Evolutionary conservation across 805 yeast species (phyloP).

Genomic region (Yarrowia porcina): DNA sequence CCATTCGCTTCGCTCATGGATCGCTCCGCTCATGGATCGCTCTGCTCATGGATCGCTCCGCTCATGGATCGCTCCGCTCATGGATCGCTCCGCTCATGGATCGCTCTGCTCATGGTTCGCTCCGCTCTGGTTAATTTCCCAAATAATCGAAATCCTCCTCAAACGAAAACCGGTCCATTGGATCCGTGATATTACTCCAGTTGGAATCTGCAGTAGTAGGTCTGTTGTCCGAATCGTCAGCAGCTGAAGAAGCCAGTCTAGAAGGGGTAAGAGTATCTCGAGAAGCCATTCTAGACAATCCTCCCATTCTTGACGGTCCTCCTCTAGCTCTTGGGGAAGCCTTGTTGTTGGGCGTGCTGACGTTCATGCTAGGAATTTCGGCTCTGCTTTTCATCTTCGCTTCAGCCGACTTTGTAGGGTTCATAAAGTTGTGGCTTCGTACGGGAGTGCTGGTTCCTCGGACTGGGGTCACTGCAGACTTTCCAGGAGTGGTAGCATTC

Average conservation of each 20-base stretch:
- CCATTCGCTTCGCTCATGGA: too few relatives aligned
- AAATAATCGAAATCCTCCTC: constrained; percentile 3
- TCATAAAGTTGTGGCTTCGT: neutral
- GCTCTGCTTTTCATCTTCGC: neutral
- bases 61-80: too few relatives aligned
- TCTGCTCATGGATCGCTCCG: too few relatives aligned
- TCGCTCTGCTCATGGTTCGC: too few relatives aligned
- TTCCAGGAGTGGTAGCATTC: neutral
- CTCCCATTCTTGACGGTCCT: neutral
- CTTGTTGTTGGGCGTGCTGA: neutral
- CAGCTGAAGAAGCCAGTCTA: too few relatives aligned
- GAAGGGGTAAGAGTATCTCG: neutral
- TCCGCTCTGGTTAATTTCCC: too few relatives aligned
- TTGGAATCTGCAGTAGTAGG: constrained; percentile 5
- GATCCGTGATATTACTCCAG: neutral
- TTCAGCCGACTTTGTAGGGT: constrained; percentile 8
- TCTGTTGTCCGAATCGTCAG: neutral
- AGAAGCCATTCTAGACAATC: neutral
- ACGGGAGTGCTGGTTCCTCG: neutral
- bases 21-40: too few relatives aligned
- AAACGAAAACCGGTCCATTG: constrained; percentile 6
- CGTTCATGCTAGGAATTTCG: neutral
- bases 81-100: too few relatives aligned
- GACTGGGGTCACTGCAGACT: neutral
- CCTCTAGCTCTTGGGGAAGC: neutral